Evolutionary conservation across 805 yeast species (phyloP).

Genomic region (Metschnikowia baotianmanensis): DNA sequence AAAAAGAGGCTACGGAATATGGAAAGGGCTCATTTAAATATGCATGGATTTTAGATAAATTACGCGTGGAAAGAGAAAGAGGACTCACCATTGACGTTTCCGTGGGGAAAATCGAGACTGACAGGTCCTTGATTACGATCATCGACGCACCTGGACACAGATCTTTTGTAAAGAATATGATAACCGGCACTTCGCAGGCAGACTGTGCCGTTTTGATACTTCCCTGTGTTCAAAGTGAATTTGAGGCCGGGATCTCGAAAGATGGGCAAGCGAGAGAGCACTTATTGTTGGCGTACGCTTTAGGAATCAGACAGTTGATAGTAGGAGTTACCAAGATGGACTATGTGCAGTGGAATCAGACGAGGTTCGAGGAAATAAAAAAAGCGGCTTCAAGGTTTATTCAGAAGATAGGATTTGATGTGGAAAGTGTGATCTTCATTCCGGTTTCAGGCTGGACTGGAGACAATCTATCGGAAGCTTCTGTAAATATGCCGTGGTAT

Average conservation of each 20-base stretch:
- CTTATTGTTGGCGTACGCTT: slow-evolving; percentile 83
- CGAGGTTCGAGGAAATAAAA: slow-evolving; percentile 73
- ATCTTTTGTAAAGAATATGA: slow-evolving; percentile 95
- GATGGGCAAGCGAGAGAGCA: slow-evolving; percentile 91
- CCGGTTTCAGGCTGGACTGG: slow-evolving; percentile 88
- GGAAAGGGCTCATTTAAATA: slow-evolving; percentile 97
- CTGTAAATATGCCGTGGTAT: slow-evolving; percentile 84
- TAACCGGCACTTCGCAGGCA: slow-evolving; percentile 93
- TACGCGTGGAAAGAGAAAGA: slow-evolving; percentile 95
- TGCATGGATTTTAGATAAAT: slow-evolving; percentile 96
- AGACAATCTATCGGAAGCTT: slow-evolving; percentile 87
- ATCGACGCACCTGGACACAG: slow-evolving; percentile 96
- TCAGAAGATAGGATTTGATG: slow-evolving; percentile 83
- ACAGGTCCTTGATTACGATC: slow-evolving; percentile 84
- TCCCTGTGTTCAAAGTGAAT: slow-evolving; percentile 92
- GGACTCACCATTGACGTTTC: slow-evolving; percentile 96
- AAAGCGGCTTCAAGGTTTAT: slow-evolving; percentile 78
- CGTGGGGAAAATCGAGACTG: slow-evolving; percentile 90
- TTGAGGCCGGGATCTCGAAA: slow-evolving; percentile 93
- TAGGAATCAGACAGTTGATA: slow-evolving; percentile 83
- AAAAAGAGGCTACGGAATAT: slow-evolving; percentile 96
- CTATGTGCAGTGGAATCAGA: slow-evolving; percentile 83
- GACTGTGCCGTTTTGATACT: slow-evolving; percentile 88
- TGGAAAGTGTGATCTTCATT: slow-evolving; percentile 80
- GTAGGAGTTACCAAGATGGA: slow-evolving; percentile 96